Percentiles rank a stretch among this genome's conserved stretches.
Evolutionary conservation across 257 asterid genomes (phyloP).

Genomic region (Primulina tabacum): DNA sequence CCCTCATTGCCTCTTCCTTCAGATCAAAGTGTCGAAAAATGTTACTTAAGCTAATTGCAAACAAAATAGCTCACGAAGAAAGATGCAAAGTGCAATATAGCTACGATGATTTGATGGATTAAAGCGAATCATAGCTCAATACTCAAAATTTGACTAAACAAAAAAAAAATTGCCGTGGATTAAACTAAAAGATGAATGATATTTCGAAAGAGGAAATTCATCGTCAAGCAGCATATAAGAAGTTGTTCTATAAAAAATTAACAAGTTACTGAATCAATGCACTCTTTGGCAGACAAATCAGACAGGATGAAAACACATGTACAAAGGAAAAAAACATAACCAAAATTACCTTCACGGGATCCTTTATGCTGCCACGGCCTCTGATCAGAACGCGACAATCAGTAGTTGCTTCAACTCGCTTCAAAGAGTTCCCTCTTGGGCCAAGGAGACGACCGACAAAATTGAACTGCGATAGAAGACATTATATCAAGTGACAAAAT

Average conservation of each 20-base stretch:
- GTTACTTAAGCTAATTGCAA: constrained; percentile 13
- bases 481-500: constrained; percentile 17
- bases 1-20: constrained; percentile 99
- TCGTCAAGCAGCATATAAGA: constrained; percentile 4
- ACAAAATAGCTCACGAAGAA: neutral
- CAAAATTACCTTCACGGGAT: constrained; percentile 70
- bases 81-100: neutral
- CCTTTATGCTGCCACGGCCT: constrained; percentile 99
- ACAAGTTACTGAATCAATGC: neutral
- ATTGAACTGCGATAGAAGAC: constrained; percentile 61
- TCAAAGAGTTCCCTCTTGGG: constrained; percentile 97
- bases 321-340: constrained; percentile 1
- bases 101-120: neutral
- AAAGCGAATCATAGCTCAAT: neutral
- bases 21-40: constrained; percentile 26
- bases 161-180: neutral
- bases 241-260: neutral
- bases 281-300: constrained; percentile 2
- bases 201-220: constrained; percentile 1
- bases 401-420: constrained; percentile 91
- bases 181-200: neutral
- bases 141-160: neutral
- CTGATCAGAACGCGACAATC: constrained; percentile 96
- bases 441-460: constrained; percentile 99
- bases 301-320: neutral